Percentiles rank a stretch among this genome's conserved stretches.
These are phyloP conservation scores for Fraxinus quadrangulata DNA, from an alignment of 257 asterid genomes.

Conservation along the genomic window DNA sequence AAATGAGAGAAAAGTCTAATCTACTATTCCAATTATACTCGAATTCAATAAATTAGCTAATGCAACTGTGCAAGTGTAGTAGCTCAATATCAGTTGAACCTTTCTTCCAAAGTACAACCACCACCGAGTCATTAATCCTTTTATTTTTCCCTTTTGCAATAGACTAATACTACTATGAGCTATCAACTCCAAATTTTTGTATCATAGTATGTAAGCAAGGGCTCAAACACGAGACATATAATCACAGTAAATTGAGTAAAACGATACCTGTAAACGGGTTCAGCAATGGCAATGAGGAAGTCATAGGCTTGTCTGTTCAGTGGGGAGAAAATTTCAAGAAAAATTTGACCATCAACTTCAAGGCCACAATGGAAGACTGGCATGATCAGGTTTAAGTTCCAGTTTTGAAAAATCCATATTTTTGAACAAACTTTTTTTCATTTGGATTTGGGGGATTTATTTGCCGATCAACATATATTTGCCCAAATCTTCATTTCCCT, in stretches of 20 bases:
- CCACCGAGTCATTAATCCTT: too few species aligned
- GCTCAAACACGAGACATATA: not conserved
- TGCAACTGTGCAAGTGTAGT: not conserved
- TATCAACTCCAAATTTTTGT: not conserved
- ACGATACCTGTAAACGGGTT: slow-evolving; percentile 88
- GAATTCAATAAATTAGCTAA: not conserved
- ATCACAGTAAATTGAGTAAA: not conserved
- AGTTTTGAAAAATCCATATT: slow-evolving; percentile 83
- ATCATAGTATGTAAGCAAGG: not conserved
- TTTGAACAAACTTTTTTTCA: slow-evolving; percentile 15
- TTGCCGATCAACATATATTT: too few species aligned
- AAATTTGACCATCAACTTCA: slow-evolving; percentile 88
- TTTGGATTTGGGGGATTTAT: too few species aligned
- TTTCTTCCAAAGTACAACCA: not conserved
- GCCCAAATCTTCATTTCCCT: too few species aligned
- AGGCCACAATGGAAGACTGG: too few species aligned
- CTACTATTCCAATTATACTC: slow-evolving; percentile 5
- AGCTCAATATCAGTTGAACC: not conserved
- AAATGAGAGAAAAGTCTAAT: slow-evolving; percentile 15
- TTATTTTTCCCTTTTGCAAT: not conserved
- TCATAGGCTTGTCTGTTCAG: slow-evolving; percentile 91
- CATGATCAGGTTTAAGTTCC: too few species aligned
- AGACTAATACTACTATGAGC: not conserved
- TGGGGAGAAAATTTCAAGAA: slow-evolving; percentile 88
- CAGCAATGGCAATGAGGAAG: slow-evolving; percentile 97